These are phyloP conservation scores for Cadophora gregata DNA, from an alignment of 2,329 filamentous ascomycete genomes.

Conservation along the genomic window DNA sequence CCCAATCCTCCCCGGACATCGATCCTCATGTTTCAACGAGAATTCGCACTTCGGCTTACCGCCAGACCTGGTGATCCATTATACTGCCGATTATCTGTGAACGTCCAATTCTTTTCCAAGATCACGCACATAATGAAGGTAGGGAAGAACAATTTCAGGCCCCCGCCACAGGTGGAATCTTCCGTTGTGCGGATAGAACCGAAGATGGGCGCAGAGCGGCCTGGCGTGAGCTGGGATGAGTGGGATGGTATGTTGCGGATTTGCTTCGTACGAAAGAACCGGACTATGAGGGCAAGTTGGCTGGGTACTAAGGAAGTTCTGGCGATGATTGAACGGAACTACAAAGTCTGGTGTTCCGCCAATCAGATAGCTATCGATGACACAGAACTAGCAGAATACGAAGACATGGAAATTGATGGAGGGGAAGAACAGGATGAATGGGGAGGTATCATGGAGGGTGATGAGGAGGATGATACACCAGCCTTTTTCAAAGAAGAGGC, in stretches of 20 bases:
- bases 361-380: slow-evolving; percentile 83
- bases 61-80: slow-evolving; percentile 87
- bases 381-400: slow-evolving; percentile 52
- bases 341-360: slow-evolving; percentile 87
- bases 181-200: slow-evolving; percentile 90
- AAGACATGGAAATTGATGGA: slow-evolving; percentile 54
- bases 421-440: slow-evolving; percentile 55
- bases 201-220: slow-evolving; percentile 76
- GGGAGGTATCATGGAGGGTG: slow-evolving; percentile 58
- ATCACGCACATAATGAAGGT: slow-evolving; percentile 85
- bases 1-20: slow-evolving; percentile 81
- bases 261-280: slow-evolving; percentile 87
- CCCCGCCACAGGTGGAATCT: slow-evolving; percentile 89
- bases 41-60: slow-evolving; percentile 90
- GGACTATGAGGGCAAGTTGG: slow-evolving; percentile 83
- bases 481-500: slow-evolving; percentile 78
- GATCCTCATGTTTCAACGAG: slow-evolving; percentile 95
- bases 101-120: slow-evolving; percentile 89
- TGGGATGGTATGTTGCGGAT: slow-evolving; percentile 90
- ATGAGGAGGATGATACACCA: slow-evolving; percentile 72
- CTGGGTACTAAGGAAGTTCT: slow-evolving; percentile 81
- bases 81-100: slow-evolving; percentile 89
- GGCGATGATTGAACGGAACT: slow-evolving; percentile 85
- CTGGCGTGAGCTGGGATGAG: slow-evolving; percentile 90
- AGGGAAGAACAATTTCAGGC: slow-evolving; percentile 94